These are phyloP conservation scores for Wickerhamiella cacticola DNA, from an alignment of 805 yeast species.

Conservation along the genomic window DNA sequence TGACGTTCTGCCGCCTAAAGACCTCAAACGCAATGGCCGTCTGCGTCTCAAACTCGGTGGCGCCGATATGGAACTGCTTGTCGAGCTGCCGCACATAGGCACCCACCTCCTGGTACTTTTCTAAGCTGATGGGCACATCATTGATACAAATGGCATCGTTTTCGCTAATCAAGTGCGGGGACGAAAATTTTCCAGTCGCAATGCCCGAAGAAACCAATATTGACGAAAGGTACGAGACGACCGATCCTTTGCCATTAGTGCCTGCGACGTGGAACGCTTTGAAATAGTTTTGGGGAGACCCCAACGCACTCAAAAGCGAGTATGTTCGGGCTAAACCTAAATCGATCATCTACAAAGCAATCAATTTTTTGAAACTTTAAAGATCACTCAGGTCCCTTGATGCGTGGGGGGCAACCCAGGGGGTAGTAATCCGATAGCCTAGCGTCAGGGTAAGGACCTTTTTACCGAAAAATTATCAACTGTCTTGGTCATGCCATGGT, in stretches of 20 bases:
- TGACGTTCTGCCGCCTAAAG: constrained; percentile 47
- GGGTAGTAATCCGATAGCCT: too few species aligned
- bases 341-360: constrained; percentile 34
- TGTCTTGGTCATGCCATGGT: too few species aligned
- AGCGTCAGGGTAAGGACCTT: too few species aligned
- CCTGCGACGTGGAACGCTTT: constrained; percentile 87
- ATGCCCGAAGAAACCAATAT: constrained; percentile 40
- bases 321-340: constrained; percentile 45
- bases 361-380: neutral
- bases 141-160: constrained; percentile 68
- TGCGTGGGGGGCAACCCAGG: too few species aligned
- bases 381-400: too few species aligned
- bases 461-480: too few species aligned
- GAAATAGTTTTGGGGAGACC: constrained; percentile 54
- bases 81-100: constrained; percentile 35
- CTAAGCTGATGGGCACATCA: constrained; percentile 40
- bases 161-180: constrained; percentile 68
- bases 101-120: constrained; percentile 38
- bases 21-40: constrained; percentile 78
- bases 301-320: constrained; percentile 38
- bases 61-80: constrained; percentile 36
- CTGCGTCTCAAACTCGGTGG: constrained; percentile 79
- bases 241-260: constrained; percentile 93
- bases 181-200: constrained; percentile 67
- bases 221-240: constrained; percentile 68